Conservation (phyloP, 192 early-diverging fungal species). For the Gigaspora rosea region DNA sequence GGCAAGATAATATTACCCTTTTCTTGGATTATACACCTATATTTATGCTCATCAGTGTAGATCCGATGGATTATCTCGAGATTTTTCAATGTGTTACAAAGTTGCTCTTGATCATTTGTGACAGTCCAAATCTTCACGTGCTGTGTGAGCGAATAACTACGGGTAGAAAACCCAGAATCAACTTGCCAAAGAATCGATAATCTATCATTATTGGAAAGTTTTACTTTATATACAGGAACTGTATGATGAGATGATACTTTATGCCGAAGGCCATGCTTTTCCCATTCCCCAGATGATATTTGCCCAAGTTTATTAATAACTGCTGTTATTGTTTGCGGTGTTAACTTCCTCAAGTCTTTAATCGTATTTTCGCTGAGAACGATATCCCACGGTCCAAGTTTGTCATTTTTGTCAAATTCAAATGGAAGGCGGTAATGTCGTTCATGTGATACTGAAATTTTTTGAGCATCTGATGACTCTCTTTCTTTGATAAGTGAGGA, state of each 20-base stretch:
- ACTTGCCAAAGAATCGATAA: constrained; percentile 15
- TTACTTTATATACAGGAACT: background rate
- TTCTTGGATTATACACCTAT: background rate
- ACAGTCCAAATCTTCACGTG: constrained; percentile 20
- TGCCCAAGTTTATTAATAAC: background rate
- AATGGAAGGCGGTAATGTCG: constrained; percentile 14
- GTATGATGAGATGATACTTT: background rate
- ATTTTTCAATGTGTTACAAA: background rate
- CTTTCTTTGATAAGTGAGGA: background rate
- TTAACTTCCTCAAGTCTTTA: background rate
- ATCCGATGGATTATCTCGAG: background rate
- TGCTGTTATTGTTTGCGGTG: background rate
- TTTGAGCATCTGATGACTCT: too few species aligned
- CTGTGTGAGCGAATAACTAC: background rate
- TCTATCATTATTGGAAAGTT: background rate
- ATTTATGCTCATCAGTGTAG: background rate
- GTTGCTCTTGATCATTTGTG: background rate
- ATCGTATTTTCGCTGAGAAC: background rate
- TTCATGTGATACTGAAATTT: background rate
- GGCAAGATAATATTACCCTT: background rate
- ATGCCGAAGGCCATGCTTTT: background rate
- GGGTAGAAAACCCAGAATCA: constrained; percentile 17
- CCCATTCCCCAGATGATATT: background rate
- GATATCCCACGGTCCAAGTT: constrained; percentile 1
- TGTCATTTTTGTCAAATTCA: constrained; percentile 9